Conservation (phyloP, 176 grass and related monocot genomes). For the Avena sativa region DNA sequence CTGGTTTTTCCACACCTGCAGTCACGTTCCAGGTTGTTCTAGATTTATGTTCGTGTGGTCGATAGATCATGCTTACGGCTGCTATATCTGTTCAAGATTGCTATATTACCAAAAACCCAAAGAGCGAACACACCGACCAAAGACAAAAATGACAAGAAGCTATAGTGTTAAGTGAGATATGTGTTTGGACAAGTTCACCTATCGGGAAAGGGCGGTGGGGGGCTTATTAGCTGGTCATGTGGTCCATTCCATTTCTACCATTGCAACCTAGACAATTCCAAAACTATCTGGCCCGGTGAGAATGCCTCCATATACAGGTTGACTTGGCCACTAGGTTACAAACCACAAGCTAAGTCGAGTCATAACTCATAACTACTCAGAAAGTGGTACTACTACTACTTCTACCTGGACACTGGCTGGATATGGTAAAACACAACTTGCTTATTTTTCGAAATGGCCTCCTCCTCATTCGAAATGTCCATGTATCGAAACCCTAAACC, state of each 20-base stretch:
- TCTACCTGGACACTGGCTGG: not conserved
- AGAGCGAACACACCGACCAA: not conserved
- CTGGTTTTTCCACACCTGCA: not conserved
- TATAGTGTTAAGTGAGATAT: conserved; percentile 9
- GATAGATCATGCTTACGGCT: not conserved
- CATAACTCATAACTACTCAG: not conserved
- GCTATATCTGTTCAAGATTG: not conserved
- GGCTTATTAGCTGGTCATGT: conserved; percentile 17
- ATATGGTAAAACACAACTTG: conserved; percentile 29
- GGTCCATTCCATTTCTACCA: conserved; percentile 20
- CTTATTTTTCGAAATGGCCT: no score
- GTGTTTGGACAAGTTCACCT: conserved; percentile 26
- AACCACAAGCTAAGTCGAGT: not conserved
- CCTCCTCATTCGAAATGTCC: no score
- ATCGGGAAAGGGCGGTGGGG: conserved; percentile 21
- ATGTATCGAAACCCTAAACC: no score
- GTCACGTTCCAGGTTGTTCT: not conserved
- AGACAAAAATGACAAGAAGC: not conserved
- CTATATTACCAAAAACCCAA: not conserved
- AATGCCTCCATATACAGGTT: not conserved
- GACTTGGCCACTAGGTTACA: conserved; percentile 31
- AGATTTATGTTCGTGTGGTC: not conserved
- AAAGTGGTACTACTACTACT: not conserved
- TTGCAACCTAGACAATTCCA: conserved; percentile 31
- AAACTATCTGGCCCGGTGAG: not conserved